Percentiles rank a stretch among this genome's conserved stretches.
These are phyloP conservation scores for Lichina pygmaea DNA, from an alignment of 495 filamentous ascomycete species.

Conservation along the genomic window DNA sequence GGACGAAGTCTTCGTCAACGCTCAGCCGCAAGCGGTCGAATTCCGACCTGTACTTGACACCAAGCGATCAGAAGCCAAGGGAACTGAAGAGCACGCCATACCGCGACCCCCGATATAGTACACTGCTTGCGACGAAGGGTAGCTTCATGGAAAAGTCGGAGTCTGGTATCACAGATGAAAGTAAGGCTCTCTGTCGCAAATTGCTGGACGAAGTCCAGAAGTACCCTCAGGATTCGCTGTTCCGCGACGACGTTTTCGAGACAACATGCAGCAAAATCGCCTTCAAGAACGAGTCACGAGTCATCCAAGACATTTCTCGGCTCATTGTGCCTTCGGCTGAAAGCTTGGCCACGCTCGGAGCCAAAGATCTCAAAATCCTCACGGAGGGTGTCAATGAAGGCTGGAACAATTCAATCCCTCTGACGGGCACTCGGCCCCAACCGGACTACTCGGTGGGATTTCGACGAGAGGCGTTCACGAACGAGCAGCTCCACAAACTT, in stretches of 20 bases:
- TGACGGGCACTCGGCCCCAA: constrained; percentile 13
- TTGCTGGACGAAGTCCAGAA: constrained; percentile 11
- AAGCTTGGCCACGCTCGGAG: constrained; percentile 8
- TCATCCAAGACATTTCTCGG: constrained; percentile 15
- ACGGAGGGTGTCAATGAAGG: constrained; percentile 18
- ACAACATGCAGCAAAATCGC: constrained; percentile 9
- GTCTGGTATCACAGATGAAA: constrained; percentile 9
- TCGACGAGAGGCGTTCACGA: constrained; percentile 3
- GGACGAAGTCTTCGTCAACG: constrained; percentile 12
- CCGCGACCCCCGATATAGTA: constrained; percentile 9
- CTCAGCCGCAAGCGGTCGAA: constrained; percentile 13
- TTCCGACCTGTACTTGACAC: constrained; percentile 9
- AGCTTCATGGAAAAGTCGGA: constrained; percentile 15
- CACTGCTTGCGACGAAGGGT: constrained; percentile 12
- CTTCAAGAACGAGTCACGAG: constrained; percentile 13
- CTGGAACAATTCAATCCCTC: constrained; percentile 14
- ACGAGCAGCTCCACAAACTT: constrained; percentile 4
- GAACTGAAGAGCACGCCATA: constrained; percentile 17
- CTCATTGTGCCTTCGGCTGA: constrained; percentile 16
- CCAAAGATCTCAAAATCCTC: constrained; percentile 11
- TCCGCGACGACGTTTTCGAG: constrained; percentile 13
- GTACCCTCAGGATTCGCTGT: constrained; percentile 13
- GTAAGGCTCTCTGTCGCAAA: constrained; percentile 7
- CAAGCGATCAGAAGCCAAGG: constrained; percentile 16
- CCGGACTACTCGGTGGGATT: constrained; percentile 18